Evolutionary conservation across 176 grass and related monocot genomes (phyloP), one percentile per base, ranked within the genome.

Genomic region (Secale cereale): DNA sequence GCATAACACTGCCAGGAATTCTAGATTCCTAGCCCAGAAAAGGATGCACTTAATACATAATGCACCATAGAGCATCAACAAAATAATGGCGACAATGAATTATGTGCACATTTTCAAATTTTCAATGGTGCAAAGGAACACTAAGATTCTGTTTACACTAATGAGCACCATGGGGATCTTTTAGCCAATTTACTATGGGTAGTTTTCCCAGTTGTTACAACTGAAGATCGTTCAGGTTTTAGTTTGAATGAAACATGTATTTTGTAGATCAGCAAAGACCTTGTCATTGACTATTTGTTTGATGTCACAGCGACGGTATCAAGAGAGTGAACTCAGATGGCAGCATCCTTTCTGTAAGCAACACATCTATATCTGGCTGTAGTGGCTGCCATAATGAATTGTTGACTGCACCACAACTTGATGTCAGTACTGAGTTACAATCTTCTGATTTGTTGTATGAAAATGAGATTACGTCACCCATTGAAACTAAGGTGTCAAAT

Each of bases 241-340:
- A 17, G 59, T 59, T 33, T 72, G 33, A 30, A 26, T 35, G 30
- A 65, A 50, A 72, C 78, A 20, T 52, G 25, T 15, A 65, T 70
- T 35, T 85, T 56, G 5, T 88, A 57, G 50, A 48, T 50, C 40
- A 85, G 32, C 43, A 65, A 61, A 28, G 75, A 27, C 36, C 43
- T 35, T 77, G 31, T 29, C 71, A 85, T 79, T 65, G 37, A 73
- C 78, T 75, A 23, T 81, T 46, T 74, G 67, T 65, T 89, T 89
- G 60, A 85, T 88, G 76, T 67, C 78, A 66, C 89, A 98, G 96
- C 74, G 87, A 76, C 86, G 92, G 93, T 80, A 83, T 90, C 64
- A 95, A 93, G 95, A 95, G 93, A 83, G 78, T 87, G 69, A 79
- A 82, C 72, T 95, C 96, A n/a, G 96, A 90, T 87, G 93, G 89